Percentiles rank a stretch among this genome's conserved stretches.
Evolutionary conservation across 768 basidiomycete genomes (phyloP).

Genomic region (Termitomyces sp.): DNA sequence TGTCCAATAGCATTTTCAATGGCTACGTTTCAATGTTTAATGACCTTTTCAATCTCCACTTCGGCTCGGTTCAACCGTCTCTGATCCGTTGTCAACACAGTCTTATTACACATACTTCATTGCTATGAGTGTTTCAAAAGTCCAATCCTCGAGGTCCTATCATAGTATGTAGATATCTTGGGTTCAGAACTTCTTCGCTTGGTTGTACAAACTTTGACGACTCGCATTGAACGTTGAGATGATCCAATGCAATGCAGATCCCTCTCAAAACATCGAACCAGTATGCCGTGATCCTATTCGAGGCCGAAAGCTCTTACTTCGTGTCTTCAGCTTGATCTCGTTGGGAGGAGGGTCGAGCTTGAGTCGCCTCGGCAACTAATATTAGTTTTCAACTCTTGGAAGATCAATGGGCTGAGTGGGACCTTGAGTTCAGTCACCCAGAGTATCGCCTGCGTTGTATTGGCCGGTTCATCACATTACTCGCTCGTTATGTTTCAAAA

Average conservation of each 20-base stretch:
- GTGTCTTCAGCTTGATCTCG: background rate
- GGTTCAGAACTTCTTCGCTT: constrained; percentile 19
- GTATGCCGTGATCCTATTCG: background rate
- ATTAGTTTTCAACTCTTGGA: constrained; percentile 16
- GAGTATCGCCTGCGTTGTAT: too few relatives aligned
- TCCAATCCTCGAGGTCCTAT: too few relatives aligned
- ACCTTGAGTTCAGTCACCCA: constrained; percentile 20
- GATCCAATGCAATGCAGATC: background rate
- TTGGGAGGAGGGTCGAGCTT: constrained; percentile 2
- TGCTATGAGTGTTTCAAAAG: too few relatives aligned
- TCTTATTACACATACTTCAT: too few relatives aligned
- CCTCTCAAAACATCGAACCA: background rate
- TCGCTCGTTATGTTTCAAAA: background rate
- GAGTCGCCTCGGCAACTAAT: background rate
- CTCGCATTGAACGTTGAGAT: constrained; percentile 15
- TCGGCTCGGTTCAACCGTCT: too few relatives aligned
- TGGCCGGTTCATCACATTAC: too few relatives aligned
- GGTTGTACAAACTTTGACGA: too few relatives aligned
- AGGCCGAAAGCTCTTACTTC: background rate
- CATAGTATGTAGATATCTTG: constrained; percentile 11
- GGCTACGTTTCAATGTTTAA: background rate
- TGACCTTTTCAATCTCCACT: background rate
- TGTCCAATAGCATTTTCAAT: background rate
- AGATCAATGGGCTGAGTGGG: constrained; percentile 15
- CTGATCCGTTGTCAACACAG: too few relatives aligned